Base-by-base conservation (phyloP, 1,284 basidiomycete genomes). In the Apiotrichum siamense region DNA sequence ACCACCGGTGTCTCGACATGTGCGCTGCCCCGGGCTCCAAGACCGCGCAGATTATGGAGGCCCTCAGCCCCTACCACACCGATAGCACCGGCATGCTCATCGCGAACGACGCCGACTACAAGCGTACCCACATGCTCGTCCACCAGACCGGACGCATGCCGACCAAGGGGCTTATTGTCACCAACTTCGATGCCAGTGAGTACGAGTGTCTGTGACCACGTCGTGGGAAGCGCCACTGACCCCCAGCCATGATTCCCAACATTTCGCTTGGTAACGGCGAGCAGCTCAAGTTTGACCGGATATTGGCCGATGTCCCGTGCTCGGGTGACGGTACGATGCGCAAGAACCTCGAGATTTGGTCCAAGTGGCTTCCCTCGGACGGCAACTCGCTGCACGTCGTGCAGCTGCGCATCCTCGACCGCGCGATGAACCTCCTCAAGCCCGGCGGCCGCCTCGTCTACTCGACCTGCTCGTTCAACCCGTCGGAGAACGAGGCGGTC, bases 1-100 rank as follows among this genome's bases (percentile, higher is more conserved):
- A 93, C 69, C 92, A 97, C 66, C 12, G 32, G 55, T 88, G 91
- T 33, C 83, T 98, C 62, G 94, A 99, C 75, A 91, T 97, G 87
- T 99, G 94, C 69, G 96, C 96, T n/a, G 94, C 96, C 2, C 96
- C 96, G 1, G 96, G 96, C 15, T 96, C 91, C 27, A 98, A 99
- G 64, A 72, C 71, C 10, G 66, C 72, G 12, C 70, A 75, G 57
- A 73, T 72, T 57, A 71, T 72, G 55, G 73, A 75, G 59, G 70
- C 73, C 11, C 64, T 75, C 45, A 75, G 74, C 62, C 73, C 71
- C 13, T 66, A 74, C 48, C 60, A 71, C 55, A 65, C 64, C 27
- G 52, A 54, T 38, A 69, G 65, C 17, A 69, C 65, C 23, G 72
- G 74, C 36, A 52, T 76, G 15, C 63, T 75, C 26, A 72, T 76